A percentile compares a stretch with the other conserved stretches of the same genome.
phyloP scores from a whole-genome alignment of 1,139 yeast genomes.

The Scheffersomyces lignicola region DNA sequence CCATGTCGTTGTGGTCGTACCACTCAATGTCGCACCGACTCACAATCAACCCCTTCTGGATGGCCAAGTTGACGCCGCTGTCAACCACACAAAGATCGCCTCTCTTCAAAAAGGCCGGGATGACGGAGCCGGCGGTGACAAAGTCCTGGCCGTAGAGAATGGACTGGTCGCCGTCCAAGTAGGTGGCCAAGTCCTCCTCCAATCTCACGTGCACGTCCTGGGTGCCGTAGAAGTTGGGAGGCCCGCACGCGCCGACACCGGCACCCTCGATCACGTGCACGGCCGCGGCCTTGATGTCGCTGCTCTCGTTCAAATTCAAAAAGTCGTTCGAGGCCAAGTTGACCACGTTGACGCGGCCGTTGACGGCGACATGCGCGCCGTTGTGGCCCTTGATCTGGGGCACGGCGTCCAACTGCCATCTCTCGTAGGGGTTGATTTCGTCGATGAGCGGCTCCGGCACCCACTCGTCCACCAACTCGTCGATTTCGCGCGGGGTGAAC shows the following conservation, averaged over 20 bases:
- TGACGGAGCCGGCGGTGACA: conserved; percentile 90
- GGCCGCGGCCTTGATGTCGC: conserved; percentile 54
- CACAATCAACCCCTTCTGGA: conserved; percentile 86
- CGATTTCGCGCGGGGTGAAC: conserved; percentile 68
- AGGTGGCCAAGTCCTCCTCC: conserved; percentile 73
- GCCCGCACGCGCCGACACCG: conserved; percentile 99
- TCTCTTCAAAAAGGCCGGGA: conserved; percentile 92
- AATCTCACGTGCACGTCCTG: conserved; percentile 87
- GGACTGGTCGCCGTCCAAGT: conserved; percentile 73
- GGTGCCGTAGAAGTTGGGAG: conserved; percentile 96
- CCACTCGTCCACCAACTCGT: conserved; percentile 89
- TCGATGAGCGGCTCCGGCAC: conserved; percentile 79
- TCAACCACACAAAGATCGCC: conserved; percentile 94
- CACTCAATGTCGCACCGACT: conserved; percentile 84
- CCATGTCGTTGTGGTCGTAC: conserved; percentile 87
- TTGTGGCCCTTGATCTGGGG: conserved; percentile 65
- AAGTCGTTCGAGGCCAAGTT: conserved; percentile 69
- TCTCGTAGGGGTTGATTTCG: conserved; percentile 50
- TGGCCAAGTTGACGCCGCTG: conserved; percentile 69
- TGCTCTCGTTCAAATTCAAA: conserved; percentile 54
- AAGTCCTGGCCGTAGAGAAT: conserved; percentile 93
- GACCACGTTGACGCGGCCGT: conserved; percentile 32
- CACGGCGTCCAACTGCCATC: conserved; percentile 60
- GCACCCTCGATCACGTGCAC: conserved; percentile 58
- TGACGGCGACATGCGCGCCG: conserved; percentile 47